A percentile compares a stretch with the other conserved stretches of the same genome.
Conservation (phyloP, 768 basidiomycete species). For the Macrolepiota dolichaula region DNA sequence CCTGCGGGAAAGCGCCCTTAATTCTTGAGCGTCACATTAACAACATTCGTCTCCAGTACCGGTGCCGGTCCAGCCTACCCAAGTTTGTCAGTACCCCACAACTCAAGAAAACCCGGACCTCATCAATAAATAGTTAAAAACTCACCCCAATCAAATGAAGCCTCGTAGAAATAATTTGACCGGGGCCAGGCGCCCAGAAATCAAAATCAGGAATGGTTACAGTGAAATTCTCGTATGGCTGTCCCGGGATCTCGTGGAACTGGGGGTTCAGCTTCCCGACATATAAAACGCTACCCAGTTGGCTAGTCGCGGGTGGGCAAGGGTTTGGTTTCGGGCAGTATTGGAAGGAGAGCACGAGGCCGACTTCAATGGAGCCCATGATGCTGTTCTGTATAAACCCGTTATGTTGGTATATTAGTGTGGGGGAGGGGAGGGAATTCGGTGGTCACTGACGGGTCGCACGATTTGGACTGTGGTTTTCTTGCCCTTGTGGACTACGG, state of each 20-base stretch:
- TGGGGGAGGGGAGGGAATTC: conserved; percentile 18
- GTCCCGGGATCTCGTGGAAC: conserved; percentile 24
- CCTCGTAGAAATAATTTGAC: neutral
- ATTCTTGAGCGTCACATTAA: conserved; percentile 5
- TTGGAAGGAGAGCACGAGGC: conserved; percentile 28
- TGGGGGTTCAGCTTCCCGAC: conserved; percentile 35
- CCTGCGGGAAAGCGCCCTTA: neutral
- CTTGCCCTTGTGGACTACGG: conserved; percentile 32
- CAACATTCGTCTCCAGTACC: conserved; percentile 23
- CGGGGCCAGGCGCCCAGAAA: neutral
- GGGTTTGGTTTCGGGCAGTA: conserved; percentile 16
- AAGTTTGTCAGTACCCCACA: neutral
- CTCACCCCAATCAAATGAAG: conserved; percentile 30
- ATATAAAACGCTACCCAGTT: conserved; percentile 34
- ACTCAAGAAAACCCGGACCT: neutral
- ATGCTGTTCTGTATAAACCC: conserved; percentile 18
- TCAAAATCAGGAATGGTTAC: neutral
- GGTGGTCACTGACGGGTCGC: conserved; percentile 30
- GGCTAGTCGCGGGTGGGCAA: conserved; percentile 22
- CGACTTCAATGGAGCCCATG: conserved; percentile 22
- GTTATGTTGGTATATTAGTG: conserved; percentile 11
- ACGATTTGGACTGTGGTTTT: conserved; percentile 42
- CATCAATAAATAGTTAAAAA: conserved; percentile 1
- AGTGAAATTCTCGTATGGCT: conserved; percentile 44
- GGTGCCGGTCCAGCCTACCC: conserved; percentile 25